phyloP scores from a whole-genome alignment of 139 green algal species.

The Microglena sp. region DNA sequence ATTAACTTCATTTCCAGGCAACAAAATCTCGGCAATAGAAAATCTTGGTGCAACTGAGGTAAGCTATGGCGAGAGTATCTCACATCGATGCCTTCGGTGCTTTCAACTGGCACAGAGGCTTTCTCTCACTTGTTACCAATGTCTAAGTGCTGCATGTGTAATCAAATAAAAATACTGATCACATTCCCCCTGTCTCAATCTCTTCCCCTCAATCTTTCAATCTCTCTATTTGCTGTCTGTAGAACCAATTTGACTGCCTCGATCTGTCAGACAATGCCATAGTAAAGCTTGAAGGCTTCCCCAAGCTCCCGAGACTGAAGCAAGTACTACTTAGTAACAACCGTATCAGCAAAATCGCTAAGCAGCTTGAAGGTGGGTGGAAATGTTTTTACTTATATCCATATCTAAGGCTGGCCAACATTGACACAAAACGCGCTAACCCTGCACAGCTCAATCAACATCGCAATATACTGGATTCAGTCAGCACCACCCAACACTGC shows the following conservation, averaged over 20 bases:
- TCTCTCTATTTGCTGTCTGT: background rate
- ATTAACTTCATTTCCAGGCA: slow-evolving; percentile 47
- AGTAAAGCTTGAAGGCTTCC: slow-evolving; percentile 89
- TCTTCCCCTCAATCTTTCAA: too few relatives aligned
- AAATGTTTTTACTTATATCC: too few relatives aligned
- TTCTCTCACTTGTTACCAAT: too few relatives aligned
- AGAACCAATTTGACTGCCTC: slow-evolving; percentile 98
- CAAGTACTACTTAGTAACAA: slow-evolving; percentile 91
- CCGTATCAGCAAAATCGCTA: slow-evolving; percentile 66
- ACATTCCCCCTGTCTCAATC: too few relatives aligned
- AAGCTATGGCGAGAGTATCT: too few relatives aligned
- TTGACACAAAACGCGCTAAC: too few relatives aligned
- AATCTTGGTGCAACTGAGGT: slow-evolving; percentile 91
- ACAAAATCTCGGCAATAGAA: slow-evolving; percentile 81
- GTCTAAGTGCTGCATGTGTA: too few relatives aligned
- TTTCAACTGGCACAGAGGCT: background rate
- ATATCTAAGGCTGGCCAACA: too few relatives aligned
- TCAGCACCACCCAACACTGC: background rate
- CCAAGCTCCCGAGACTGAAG: slow-evolving; percentile 70
- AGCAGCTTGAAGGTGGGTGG: slow-evolving; percentile 53
- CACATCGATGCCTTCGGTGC: too few relatives aligned
- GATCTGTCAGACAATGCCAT: slow-evolving; percentile 96
- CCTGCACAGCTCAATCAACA: too few relatives aligned
- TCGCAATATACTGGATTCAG: too few relatives aligned
- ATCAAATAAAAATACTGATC: too few relatives aligned